Evolutionary conservation across 306 rosid genomes (phyloP).

Genomic region (Pyrus communis): DNA sequence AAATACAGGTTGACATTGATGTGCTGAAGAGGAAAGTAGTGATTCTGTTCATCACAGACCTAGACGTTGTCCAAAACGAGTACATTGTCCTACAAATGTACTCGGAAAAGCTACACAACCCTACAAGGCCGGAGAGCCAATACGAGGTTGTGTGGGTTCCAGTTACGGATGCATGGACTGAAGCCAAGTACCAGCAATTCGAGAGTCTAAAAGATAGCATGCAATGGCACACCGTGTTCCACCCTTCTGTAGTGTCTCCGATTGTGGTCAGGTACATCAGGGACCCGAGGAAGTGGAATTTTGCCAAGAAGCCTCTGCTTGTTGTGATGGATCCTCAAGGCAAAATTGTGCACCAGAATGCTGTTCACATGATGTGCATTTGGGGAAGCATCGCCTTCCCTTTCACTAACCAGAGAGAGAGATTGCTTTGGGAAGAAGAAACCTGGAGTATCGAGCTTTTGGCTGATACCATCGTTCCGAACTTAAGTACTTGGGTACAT

Average conservation of each 20-base stretch:
- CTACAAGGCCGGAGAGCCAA: slow-evolving; percentile 30
- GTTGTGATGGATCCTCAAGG: slow-evolving; percentile 59
- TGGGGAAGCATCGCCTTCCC: slow-evolving; percentile 66
- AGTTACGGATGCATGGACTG: slow-evolving; percentile 24
- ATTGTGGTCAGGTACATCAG: slow-evolving; percentile 37
- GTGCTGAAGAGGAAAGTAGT: slow-evolving; percentile 21
- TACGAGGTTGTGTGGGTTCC: slow-evolving; percentile 67
- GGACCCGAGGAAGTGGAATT: slow-evolving; percentile 44
- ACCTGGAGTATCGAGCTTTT: slow-evolving; percentile 51
- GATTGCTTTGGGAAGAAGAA: slow-evolving; percentile 47
- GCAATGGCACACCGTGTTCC: slow-evolving; percentile 41
- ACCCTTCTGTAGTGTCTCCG: slow-evolving; percentile 34
- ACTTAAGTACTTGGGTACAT: slow-evolving; percentile 36
- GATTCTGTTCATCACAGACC: slow-evolving; percentile 41
- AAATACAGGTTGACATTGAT: not conserved
- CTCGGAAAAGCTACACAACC: slow-evolving; percentile 17
- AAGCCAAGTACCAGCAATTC: not conserved
- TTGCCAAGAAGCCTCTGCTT: slow-evolving; percentile 41
- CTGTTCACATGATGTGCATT: slow-evolving; percentile 69
- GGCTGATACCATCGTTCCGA: slow-evolving; percentile 33
- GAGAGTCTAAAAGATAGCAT: slow-evolving; percentile 19
- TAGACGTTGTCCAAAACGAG: slow-evolving; percentile 20
- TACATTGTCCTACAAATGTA: slow-evolving; percentile 30
- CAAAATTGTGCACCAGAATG: slow-evolving; percentile 42
- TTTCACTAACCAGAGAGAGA: slow-evolving; percentile 41